Evolutionary conservation across 768 basidiomycete species (phyloP).

Genomic region (Naganishia antarctica): DNA sequence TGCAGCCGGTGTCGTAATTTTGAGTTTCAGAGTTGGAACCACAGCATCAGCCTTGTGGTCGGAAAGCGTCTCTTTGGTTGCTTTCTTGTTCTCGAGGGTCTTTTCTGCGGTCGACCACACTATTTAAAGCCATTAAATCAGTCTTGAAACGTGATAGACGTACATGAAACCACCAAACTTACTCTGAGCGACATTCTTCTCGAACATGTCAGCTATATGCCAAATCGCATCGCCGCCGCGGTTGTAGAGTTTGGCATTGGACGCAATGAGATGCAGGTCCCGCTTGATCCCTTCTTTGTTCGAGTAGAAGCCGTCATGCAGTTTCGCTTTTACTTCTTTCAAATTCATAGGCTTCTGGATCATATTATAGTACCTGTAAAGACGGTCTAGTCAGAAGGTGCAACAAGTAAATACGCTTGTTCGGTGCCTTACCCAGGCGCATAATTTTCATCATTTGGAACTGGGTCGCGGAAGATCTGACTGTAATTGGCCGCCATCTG

Average conservation of each 20-base stretch:
- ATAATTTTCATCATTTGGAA: slow-evolving; percentile 21
- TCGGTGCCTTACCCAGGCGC: slow-evolving; percentile 30
- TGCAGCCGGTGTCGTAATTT: slow-evolving; percentile 38
- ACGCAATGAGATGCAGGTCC: slow-evolving; percentile 82
- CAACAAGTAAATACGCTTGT: slow-evolving; percentile 20
- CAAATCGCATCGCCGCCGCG: slow-evolving; percentile 64
- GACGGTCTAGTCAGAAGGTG: not conserved
- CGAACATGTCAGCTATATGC: slow-evolving; percentile 68
- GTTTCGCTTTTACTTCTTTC: slow-evolving; percentile 76
- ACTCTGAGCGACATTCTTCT: slow-evolving; percentile 60
- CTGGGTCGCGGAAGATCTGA: slow-evolving; percentile 20
- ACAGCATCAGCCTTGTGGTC: slow-evolving; percentile 1
- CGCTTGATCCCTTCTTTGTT: slow-evolving; percentile 75
- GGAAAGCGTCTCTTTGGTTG: slow-evolving; percentile 8
- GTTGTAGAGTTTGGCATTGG: slow-evolving; percentile 84
- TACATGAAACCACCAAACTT: too few relatives aligned
- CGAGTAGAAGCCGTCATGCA: slow-evolving; percentile 78
- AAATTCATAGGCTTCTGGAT: slow-evolving; percentile 95
- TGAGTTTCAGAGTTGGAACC: slow-evolving; percentile 35
- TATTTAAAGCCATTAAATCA: too few relatives aligned
- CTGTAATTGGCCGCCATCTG: slow-evolving; percentile 14
- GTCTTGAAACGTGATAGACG: too few relatives aligned
- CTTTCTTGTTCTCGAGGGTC: slow-evolving; percentile 41
- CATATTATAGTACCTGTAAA: slow-evolving; percentile 73
- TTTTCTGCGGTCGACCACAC: slow-evolving; percentile 68